Evolutionary conservation across 345 rosid genomes (phyloP).

Genomic region (Kandelia obovata): DNA sequence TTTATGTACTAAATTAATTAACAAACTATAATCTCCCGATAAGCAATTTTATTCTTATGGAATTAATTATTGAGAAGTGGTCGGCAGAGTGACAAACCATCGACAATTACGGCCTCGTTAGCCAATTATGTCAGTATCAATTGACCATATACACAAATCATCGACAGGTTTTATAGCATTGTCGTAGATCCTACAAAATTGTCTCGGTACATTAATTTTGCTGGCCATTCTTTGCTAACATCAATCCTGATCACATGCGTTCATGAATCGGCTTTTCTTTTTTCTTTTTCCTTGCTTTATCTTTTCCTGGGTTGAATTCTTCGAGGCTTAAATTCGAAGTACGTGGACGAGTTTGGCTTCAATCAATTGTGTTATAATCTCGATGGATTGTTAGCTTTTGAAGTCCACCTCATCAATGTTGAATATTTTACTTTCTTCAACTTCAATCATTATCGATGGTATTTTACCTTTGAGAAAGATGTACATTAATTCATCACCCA

Average conservation of each 20-base stretch:
- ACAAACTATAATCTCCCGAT: not conserved
- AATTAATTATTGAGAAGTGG: no score
- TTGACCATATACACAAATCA: not conserved
- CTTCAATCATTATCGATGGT: not conserved
- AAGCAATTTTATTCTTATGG: no score
- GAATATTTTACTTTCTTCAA: not conserved
- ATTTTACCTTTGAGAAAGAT: not conserved
- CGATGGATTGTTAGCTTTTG: not conserved
- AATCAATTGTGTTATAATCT: no score
- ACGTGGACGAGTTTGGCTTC: no score
- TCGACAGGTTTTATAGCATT: not conserved
- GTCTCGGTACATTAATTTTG: not conserved
- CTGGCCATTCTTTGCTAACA: not conserved
- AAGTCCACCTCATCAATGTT: not conserved
- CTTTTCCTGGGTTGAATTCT: no score
- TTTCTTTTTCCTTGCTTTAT: no score
- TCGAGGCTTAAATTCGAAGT: no score
- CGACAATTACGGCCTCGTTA: no score
- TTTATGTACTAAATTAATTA: no score
- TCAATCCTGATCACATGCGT: not conserved
- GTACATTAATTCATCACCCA: not conserved
- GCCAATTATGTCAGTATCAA: no score
- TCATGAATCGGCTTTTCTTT: no score
- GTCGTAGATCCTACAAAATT: not conserved
- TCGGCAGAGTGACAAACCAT: no score